These are phyloP conservation scores for Colletotrichum liaoningense DNA, from an alignment of 2,329 filamentous ascomycete species.

Conservation along the genomic window DNA sequence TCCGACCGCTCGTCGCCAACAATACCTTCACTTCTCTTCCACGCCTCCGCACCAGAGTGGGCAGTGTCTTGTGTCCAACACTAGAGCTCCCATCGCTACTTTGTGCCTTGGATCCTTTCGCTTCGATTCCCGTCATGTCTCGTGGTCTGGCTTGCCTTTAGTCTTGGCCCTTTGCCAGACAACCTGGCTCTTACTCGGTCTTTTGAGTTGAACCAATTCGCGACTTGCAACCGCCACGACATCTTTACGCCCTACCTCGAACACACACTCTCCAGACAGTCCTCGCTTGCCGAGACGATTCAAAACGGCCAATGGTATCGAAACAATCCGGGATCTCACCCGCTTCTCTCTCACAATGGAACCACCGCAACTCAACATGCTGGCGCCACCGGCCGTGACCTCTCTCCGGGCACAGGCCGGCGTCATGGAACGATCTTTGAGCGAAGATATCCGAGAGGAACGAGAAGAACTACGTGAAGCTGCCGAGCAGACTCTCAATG, in stretches of 20 bases:
- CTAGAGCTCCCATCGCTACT: constrained; percentile 11
- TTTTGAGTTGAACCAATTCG: constrained; percentile 22
- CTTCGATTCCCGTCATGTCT: constrained; percentile 55
- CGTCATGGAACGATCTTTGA: constrained; percentile 76
- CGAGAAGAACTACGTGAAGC: constrained; percentile 94
- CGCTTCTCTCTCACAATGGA: constrained; percentile 56
- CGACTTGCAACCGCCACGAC: constrained; percentile 16
- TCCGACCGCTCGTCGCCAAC: constrained; percentile 1
- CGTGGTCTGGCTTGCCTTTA: constrained; percentile 55
- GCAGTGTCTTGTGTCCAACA: constrained; percentile 7
- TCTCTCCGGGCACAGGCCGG: constrained; percentile 62
- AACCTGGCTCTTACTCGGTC: constrained; percentile 35
- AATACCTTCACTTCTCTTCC: not conserved
- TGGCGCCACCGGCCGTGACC: constrained; percentile 65
- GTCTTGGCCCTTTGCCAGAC: constrained; percentile 61
- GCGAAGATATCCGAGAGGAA: constrained; percentile 92
- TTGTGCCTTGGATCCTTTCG: constrained; percentile 14
- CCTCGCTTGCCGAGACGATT: constrained; percentile 31
- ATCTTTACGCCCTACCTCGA: constrained; percentile 3
- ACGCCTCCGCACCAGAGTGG: not conserved
- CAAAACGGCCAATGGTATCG: constrained; percentile 46
- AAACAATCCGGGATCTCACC: constrained; percentile 43
- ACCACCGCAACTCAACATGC: constrained; percentile 48
- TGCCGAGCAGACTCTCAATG: constrained; percentile 95
- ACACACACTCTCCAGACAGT: constrained; percentile 17